phyloP scores from a whole-genome alignment of 2,329 filamentous ascomycete species.

The Colletotrichum liaoningense region DNA sequence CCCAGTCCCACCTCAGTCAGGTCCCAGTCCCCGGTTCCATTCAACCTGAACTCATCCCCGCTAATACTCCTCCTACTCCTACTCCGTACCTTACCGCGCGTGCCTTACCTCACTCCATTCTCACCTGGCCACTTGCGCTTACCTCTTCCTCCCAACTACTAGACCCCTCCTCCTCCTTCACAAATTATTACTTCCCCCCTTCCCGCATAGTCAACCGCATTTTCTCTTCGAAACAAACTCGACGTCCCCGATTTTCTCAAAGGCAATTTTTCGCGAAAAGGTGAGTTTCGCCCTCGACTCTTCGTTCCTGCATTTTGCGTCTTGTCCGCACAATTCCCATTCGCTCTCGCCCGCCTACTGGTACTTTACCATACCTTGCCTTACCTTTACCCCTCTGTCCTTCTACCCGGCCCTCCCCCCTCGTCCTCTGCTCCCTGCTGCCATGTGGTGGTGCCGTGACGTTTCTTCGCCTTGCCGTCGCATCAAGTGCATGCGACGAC shows the following conservation, averaged over 20 bases:
- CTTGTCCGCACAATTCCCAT: background rate
- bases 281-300: slow-evolving; percentile 26
- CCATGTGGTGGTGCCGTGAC: slow-evolving; percentile 7
- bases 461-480: background rate
- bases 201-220: slow-evolving; percentile 19
- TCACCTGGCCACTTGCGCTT: background rate
- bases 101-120: background rate
- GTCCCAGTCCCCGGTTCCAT: too few relatives aligned
- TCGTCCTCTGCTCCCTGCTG: slow-evolving; percentile 2
- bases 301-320: slow-evolving; percentile 18
- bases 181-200: slow-evolving; percentile 29
- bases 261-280: slow-evolving; percentile 31
- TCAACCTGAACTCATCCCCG: background rate
- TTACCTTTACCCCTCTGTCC: background rate
- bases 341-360: background rate
- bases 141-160: slow-evolving; percentile 1
- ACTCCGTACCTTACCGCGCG: background rate
- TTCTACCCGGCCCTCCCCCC: background rate
- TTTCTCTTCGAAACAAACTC: slow-evolving; percentile 20
- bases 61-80: background rate
- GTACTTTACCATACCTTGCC: background rate
- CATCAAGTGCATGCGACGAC: slow-evolving; percentile 3
- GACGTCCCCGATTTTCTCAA: slow-evolving; percentile 13
- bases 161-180: slow-evolving; percentile 34
- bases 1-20: too few relatives aligned